These are phyloP conservation scores for Sclerotinia nivalis DNA, from an alignment of 2,329 filamentous ascomycete genomes.

Conservation along the genomic window DNA sequence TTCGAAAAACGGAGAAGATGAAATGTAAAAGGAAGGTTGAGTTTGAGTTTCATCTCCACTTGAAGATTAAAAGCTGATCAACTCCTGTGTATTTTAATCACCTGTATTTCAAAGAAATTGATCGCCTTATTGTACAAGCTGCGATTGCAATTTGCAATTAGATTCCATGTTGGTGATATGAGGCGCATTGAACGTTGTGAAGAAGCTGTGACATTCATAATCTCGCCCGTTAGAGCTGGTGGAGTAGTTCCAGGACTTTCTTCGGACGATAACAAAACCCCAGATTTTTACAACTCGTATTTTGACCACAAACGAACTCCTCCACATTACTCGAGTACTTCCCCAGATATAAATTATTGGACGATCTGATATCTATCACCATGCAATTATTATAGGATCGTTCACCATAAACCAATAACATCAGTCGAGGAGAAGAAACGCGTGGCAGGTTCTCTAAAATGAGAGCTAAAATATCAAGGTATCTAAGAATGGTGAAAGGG, in stretches of 20 bases:
- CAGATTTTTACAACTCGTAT: background rate
- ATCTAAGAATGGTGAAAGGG: constrained; percentile 1
- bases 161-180: background rate
- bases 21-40: too few relatives aligned
- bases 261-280: background rate
- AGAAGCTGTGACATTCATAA: background rate
- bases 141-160: background rate
- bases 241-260: background rate
- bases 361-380: too few relatives aligned
- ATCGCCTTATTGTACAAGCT: background rate
- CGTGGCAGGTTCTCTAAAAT: background rate
- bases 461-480: background rate
- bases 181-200: background rate
- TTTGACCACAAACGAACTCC: background rate
- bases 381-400: background rate
- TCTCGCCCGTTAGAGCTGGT: too few relatives aligned
- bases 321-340: background rate
- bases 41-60: background rate
- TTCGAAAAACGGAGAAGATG: background rate
- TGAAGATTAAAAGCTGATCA: background rate
- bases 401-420: background rate
- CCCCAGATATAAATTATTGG: background rate
- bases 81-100: background rate
- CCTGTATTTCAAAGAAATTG: background rate
- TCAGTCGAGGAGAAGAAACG: background rate